phyloP scores from a whole-genome alignment of 2,329 filamentous ascomycete genomes.

The Fonsecaea nubica region DNA sequence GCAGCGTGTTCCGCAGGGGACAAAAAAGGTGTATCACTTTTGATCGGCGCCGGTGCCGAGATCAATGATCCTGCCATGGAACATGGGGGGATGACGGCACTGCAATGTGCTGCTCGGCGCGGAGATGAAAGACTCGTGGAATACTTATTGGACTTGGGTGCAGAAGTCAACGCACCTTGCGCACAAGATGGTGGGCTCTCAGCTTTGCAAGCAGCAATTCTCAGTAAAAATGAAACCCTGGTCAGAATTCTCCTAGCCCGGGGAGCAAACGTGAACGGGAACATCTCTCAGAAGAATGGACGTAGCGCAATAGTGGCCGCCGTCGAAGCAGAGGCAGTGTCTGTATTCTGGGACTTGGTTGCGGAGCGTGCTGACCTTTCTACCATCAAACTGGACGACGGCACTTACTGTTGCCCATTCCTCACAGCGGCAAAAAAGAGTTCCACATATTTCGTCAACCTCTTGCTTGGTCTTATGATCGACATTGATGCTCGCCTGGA shows the following conservation, averaged over 20 bases:
- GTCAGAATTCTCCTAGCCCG: conserved; percentile 18
- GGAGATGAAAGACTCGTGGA: conserved; percentile 35
- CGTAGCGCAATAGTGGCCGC: conserved; percentile 19
- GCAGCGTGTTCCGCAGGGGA: conserved; percentile 24
- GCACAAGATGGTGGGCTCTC: conserved; percentile 25
- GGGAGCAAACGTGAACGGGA: conserved; percentile 13
- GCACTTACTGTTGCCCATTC: not conserved
- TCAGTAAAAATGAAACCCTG: conserved; percentile 28
- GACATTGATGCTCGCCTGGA: conserved; percentile 27
- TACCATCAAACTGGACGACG: conserved; percentile 30
- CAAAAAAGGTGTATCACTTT: conserved; percentile 28
- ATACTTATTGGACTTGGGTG: conserved; percentile 29
- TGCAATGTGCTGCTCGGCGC: conserved; percentile 37
- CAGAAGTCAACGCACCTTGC: conserved; percentile 35
- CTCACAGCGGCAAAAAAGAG: conserved; percentile 8
- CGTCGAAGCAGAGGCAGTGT: not conserved
- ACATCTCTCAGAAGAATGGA: conserved; percentile 5
- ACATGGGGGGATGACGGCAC: conserved; percentile 18
- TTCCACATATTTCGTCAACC: conserved; percentile 2
- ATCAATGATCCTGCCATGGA: conserved; percentile 16
- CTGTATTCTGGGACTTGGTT: conserved; percentile 35
- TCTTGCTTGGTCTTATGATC: conserved; percentile 34
- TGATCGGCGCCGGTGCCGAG: conserved; percentile 33
- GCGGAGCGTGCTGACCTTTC: conserved; percentile 47
- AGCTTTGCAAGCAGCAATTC: conserved; percentile 24